phyloP scores from a whole-genome alignment of 768 basidiomycete genomes.

The Trametes gibbosa region DNA sequence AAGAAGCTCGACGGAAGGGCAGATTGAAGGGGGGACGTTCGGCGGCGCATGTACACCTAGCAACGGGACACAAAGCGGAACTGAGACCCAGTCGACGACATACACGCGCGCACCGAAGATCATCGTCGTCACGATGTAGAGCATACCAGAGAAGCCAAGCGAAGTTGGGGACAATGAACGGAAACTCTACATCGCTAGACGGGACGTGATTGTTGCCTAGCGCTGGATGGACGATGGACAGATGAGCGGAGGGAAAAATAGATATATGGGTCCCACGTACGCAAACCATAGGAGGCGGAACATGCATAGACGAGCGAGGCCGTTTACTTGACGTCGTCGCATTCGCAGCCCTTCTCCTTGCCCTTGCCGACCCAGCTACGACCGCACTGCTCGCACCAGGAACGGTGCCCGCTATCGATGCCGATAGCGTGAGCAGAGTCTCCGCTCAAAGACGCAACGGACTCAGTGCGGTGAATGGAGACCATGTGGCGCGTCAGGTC shows the following conservation, averaged over 20 bases:
- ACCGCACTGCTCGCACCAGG: slow-evolving; percentile 76
- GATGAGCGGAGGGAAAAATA: not conserved
- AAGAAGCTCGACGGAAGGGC: slow-evolving; percentile 10
- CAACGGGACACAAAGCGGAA: slow-evolving; percentile 6
- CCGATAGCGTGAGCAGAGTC: slow-evolving; percentile 56
- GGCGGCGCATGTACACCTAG: slow-evolving; percentile 4
- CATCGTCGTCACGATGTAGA: slow-evolving; percentile 27
- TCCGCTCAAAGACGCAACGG: slow-evolving; percentile 37
- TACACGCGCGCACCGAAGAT: slow-evolving; percentile 15
- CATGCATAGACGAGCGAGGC: not conserved
- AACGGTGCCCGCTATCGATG: slow-evolving; percentile 58
- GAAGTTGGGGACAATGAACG: slow-evolving; percentile 15
- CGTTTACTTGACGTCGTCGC: slow-evolving; percentile 40
- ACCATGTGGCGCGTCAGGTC: slow-evolving; percentile 88
- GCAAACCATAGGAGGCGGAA: slow-evolving; percentile 25
- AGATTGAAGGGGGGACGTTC: slow-evolving; percentile 9
- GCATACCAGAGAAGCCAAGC: slow-evolving; percentile 18
- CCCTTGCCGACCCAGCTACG: slow-evolving; percentile 60
- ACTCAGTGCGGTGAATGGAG: slow-evolving; percentile 80
- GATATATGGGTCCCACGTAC: slow-evolving; percentile 19
- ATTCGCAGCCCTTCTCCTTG: slow-evolving; percentile 38
- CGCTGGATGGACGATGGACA: slow-evolving; percentile 10
- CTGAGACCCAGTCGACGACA: slow-evolving; percentile 13
- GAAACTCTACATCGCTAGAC: slow-evolving; percentile 27
- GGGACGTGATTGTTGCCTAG: slow-evolving; percentile 31